Conservation (phyloP, 768 basidiomycete genomes). For the Xerocomus brunneocitrinus region DNA sequence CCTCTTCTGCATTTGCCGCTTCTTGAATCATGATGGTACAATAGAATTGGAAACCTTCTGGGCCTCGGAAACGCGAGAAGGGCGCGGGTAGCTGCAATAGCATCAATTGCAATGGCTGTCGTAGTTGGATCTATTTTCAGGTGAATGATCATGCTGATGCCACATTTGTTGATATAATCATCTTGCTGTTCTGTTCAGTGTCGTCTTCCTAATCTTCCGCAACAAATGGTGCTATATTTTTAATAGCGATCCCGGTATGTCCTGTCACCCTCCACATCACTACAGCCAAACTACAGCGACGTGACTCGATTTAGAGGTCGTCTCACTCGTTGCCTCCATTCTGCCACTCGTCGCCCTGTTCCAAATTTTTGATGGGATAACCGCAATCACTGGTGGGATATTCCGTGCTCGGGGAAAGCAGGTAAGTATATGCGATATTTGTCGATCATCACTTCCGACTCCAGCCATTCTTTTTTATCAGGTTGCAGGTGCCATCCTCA, state of each 20-base stretch:
- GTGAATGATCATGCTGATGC: constrained; percentile 30
- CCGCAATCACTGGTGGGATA: constrained; percentile 67
- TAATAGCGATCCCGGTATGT: constrained; percentile 59
- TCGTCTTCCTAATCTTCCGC: constrained; percentile 56
- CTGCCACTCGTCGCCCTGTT: constrained; percentile 73
- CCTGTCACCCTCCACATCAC: neutral
- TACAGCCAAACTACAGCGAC: neutral
- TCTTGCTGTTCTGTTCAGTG: constrained; percentile 28
- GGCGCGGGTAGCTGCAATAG: constrained; percentile 62
- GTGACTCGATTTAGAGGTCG: constrained; percentile 37
- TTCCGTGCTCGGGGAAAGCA: constrained; percentile 82
- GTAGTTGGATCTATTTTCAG: constrained; percentile 63
- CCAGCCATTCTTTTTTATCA: constrained; percentile 20
- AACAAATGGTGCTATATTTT: constrained; percentile 70
- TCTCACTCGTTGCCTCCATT: constrained; percentile 49
- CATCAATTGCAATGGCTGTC: constrained; percentile 63
- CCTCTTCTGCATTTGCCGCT: neutral
- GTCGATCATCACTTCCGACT: neutral
- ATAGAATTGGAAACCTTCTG: constrained; percentile 82
- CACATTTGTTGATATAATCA: neutral
- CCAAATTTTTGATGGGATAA: constrained; percentile 81
- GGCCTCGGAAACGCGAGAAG: constrained; percentile 74
- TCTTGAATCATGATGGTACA: neutral
- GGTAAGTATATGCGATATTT: constrained; percentile 25
- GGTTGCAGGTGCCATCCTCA: constrained; percentile 67